Evolutionary conservation across 352 stramenopile genomes (phyloP), one percentile per base, ranked within the genome.

Genomic region (Phytopythium delawarense): DNA sequence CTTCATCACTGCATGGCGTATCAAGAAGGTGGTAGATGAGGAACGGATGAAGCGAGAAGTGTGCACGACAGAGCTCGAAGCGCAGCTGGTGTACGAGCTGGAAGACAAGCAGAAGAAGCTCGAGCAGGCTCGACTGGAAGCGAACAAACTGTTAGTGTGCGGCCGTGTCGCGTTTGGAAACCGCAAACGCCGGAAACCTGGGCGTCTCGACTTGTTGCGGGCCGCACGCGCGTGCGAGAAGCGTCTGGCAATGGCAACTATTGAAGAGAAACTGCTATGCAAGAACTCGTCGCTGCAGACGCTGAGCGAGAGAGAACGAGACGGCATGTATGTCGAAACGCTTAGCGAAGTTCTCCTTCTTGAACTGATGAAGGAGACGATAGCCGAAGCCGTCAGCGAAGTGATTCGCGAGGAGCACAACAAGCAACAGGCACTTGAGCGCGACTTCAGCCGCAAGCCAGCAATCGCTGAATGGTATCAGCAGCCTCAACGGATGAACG

Each of bases 191-290:
- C 25, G 73, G 61, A 60, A 51, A 18, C 18, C 75, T 2, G 76
- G 70, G 64, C 64, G 62, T 20, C 28, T 94, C 0, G 81, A 87
- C n/a, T 55, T 79, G 1, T 66, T 84, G 25, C 71, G 81, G 15
- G 70, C 90, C 8, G 52, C 79, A 18, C 63, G 82, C 35, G 81
- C 81, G 16, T 71, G 68, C 55, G 78, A 89, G 62, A 94, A 92
- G 58, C 80, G 82, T 0, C 59, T 89, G 2, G 70, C 78, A 0
- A 91, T 93, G 81, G 63, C 69, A 32, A 61, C 63, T 0, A 72
- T 91, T 8, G 84, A 93, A 44, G 61, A 79, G 7, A 58, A 45
- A 6, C 62, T 91, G 11, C 35, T 85, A 1, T 37, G 44, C 0
- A 77, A 72, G 25, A 72, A 90, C 34, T 44, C 11, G 21, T 21